These are phyloP conservation scores for Dactylellina drechsleri DNA, from an alignment of 2,329 filamentous ascomycete genomes.

Conservation along the genomic window DNA sequence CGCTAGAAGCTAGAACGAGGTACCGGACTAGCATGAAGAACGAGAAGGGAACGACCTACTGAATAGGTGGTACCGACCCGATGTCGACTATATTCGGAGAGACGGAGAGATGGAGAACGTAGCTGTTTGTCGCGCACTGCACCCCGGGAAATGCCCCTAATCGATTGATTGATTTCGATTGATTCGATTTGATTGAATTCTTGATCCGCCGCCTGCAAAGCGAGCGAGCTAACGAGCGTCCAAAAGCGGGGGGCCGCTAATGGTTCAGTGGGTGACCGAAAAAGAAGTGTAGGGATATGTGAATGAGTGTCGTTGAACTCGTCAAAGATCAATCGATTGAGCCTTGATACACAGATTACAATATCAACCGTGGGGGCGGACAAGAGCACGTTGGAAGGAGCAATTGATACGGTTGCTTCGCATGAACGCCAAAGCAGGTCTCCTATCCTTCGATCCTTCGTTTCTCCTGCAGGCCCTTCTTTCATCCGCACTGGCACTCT, in stretches of 20 bases:
- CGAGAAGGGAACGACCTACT: slow-evolving; percentile 22
- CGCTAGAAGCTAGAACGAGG: background rate
- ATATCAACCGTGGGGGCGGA: background rate
- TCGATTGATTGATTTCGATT: background rate
- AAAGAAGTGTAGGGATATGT: too few relatives aligned
- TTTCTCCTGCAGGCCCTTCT: too few relatives aligned
- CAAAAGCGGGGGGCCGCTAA: background rate
- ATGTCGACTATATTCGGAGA: slow-evolving; percentile 4
- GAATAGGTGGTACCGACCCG: slow-evolving; percentile 47
- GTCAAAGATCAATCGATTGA: slow-evolving; percentile 8
- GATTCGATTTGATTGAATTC: background rate
- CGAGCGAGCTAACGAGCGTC: background rate
- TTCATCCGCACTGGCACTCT: too few relatives aligned
- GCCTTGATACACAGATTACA: background rate
- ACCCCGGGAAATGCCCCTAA: slow-evolving; percentile 2
- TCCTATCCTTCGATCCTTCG: too few relatives aligned
- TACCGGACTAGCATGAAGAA: background rate
- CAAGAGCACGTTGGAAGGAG: slow-evolving; percentile 1
- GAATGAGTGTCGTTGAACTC: background rate
- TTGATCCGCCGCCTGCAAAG: too few relatives aligned
- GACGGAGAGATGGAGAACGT: background rate
- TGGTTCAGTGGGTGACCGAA: too few relatives aligned
- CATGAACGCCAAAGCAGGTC: too few relatives aligned
- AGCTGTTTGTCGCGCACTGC: slow-evolving; percentile 14
- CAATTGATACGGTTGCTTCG: background rate